Evolutionary conservation across 495 filamentous ascomycete genomes (phyloP).

Genomic region (Penicillium cataractarum): DNA sequence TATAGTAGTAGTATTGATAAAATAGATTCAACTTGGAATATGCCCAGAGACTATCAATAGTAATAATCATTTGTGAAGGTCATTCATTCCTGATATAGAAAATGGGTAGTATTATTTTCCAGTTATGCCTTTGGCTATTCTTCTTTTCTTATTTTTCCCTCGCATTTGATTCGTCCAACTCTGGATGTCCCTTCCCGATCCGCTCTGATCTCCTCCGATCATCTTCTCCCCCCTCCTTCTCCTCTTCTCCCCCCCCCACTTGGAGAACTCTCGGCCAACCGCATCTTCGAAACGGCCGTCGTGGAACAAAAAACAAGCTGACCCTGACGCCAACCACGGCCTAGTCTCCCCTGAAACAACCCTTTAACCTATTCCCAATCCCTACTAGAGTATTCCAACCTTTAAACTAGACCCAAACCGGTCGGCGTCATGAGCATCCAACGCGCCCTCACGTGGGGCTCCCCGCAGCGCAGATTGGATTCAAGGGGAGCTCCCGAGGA

Average conservation of each 20-base stretch:
- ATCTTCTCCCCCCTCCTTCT: background rate
- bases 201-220: background rate
- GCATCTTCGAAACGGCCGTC: background rate
- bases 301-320: background rate
- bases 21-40: too few species aligned
- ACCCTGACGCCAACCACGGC: background rate
- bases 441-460: constrained; percentile 13
- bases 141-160: too few species aligned
- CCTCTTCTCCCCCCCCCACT: background rate
- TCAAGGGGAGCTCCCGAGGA: constrained; percentile 7
- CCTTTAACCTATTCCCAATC: background rate
- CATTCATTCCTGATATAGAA: too few species aligned
- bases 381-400: background rate
- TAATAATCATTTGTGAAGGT: too few species aligned
- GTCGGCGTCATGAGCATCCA: constrained; percentile 6
- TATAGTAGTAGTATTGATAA: too few species aligned
- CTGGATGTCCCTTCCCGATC: background rate
- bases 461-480: constrained; percentile 16
- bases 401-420: background rate
- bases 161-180: background rate
- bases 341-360: background rate
- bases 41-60: too few species aligned
- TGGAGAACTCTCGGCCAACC: background rate
- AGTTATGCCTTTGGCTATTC: too few species aligned
- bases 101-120: too few species aligned